Conservation (phyloP, 2,329 filamentous ascomycete species). For the Xylariaceae sp. region DNA sequence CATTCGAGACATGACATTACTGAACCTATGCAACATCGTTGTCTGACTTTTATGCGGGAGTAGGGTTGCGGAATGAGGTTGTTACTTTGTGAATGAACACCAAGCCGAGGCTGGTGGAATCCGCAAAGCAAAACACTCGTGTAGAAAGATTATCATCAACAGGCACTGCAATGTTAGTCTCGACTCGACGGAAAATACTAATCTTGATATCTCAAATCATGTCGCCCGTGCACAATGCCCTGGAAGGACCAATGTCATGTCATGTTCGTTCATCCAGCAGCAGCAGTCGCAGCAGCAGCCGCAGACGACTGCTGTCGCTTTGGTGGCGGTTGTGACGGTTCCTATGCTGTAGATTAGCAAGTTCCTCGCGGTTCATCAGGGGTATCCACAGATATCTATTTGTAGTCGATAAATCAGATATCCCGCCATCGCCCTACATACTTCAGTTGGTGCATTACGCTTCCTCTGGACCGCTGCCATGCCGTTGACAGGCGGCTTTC, state of each 20-base stretch:
- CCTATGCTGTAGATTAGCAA: conserved; percentile 28
- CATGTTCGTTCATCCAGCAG: conserved; percentile 26
- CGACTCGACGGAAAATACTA: conserved; percentile 2
- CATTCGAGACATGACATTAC: conserved; percentile 4
- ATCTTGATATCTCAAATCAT: conserved; percentile 4
- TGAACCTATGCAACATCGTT: neutral
- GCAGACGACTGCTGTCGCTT: conserved; percentile 33
- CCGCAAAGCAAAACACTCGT: neutral
- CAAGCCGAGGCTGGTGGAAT: neutral
- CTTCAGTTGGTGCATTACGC: conserved; percentile 40
- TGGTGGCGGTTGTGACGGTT: conserved; percentile 28
- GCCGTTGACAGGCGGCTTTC: conserved; percentile 41
- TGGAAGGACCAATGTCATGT: conserved; percentile 1
- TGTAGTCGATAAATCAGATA: conserved; percentile 22
- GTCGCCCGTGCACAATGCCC: conserved; percentile 2
- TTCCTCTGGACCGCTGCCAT: conserved; percentile 38
- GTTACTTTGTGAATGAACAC: neutral
- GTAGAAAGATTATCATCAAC: neutral
- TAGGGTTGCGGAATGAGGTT: neutral
- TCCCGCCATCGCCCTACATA: conserved; percentile 30
- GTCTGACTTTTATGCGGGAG: neutral
- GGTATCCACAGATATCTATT: conserved; percentile 20
- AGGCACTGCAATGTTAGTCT: conserved; percentile 16
- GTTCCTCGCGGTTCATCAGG: conserved; percentile 11
- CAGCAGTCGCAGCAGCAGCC: conserved; percentile 21